Evolutionary conservation across 305 asterid species (phyloP).

Genomic region (Caryopteris hybrid): DNA sequence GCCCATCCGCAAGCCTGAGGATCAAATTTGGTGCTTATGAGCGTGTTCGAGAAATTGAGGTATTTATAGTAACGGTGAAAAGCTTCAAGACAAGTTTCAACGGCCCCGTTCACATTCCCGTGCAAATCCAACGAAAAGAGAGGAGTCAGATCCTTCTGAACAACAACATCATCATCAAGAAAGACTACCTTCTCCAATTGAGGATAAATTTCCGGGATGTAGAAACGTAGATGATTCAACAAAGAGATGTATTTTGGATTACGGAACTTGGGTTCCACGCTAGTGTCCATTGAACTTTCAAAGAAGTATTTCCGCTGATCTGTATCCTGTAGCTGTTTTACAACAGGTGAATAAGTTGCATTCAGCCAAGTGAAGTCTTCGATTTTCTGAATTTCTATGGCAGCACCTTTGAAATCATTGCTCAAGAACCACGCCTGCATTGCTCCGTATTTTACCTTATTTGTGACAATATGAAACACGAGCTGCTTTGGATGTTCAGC

Average conservation of each 20-base stretch:
- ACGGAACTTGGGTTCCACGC: conserved; percentile 32
- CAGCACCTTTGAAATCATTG: conserved; percentile 48
- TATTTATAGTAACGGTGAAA: conserved; percentile 52
- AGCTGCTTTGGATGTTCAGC: conserved; percentile 60
- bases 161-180: conserved; percentile 53
- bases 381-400: conserved; percentile 42
- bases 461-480: conserved; percentile 48
- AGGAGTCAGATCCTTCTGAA: conserved; percentile 53
- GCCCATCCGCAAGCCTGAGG: conserved; percentile 70
- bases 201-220: conserved; percentile 51
- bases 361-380: conserved; percentile 49
- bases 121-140: conserved; percentile 54
- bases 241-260: conserved; percentile 39
- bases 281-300: conserved; percentile 17
- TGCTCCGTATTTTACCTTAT: conserved; percentile 39
- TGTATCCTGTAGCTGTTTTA: conserved; percentile 27
- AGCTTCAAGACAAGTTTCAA: conserved; percentile 56
- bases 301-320: conserved; percentile 19
- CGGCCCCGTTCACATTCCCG: conserved; percentile 61
- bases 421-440: conserved; percentile 57
- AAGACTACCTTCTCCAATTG: conserved; percentile 51
- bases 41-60: conserved; percentile 48
- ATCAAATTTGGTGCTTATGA: conserved; percentile 44
- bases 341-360: conserved; percentile 40
- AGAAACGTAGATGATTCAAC: conserved; percentile 50